These are phyloP conservation scores for Trichoderma sp. DNA, from an alignment of 2,329 filamentous ascomycete genomes.

Conservation along the genomic window DNA sequence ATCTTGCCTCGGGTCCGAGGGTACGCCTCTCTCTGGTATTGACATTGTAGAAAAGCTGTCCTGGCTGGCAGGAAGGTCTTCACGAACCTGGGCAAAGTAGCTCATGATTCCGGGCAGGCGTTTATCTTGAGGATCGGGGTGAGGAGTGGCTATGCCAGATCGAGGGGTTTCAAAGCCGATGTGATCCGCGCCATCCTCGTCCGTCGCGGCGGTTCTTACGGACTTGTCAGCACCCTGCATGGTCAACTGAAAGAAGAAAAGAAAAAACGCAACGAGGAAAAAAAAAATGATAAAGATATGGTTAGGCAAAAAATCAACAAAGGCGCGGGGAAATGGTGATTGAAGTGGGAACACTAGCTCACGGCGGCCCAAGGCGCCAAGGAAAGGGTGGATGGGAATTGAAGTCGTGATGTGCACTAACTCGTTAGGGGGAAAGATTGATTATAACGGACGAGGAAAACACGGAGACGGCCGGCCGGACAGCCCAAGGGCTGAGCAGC, in stretches of 20 bases:
- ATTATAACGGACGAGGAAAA: conserved; percentile 30
- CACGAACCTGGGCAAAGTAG: conserved; percentile 99
- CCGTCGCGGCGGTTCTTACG: conserved; percentile 54
- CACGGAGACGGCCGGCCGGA: conserved; percentile 26
- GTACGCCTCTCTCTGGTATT: conserved; percentile 35
- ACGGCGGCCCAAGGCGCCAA: conserved; percentile 38
- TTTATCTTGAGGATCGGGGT: conserved; percentile 91
- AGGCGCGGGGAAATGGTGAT: conserved; percentile 19
- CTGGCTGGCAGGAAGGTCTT: conserved; percentile 61
- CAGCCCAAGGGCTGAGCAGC: conserved; percentile 23
- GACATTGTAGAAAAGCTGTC: conserved; percentile 37
- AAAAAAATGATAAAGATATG: conserved; percentile 29
- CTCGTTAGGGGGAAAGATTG: conserved; percentile 9
- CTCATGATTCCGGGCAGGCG: conserved; percentile 92
- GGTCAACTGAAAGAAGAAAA: conserved; percentile 29
- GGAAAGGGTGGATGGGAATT: conserved; percentile 21
- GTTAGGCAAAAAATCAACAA: conserved; percentile 16
- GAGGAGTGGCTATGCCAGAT: conserved; percentile 87
- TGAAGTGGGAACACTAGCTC: conserved; percentile 40
- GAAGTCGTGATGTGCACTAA: conserved; percentile 19
- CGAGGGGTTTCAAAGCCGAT: conserved; percentile 83
- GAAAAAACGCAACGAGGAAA: background rate
- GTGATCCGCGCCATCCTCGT: conserved; percentile 71
- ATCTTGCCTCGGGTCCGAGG: conserved; percentile 25
- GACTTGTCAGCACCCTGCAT: conserved; percentile 52